A percentile compares a stretch with the other conserved stretches of the same genome.
phyloP scores from a whole-genome alignment of 78 protist species.

The Trichosphaerium sp. region DNA sequence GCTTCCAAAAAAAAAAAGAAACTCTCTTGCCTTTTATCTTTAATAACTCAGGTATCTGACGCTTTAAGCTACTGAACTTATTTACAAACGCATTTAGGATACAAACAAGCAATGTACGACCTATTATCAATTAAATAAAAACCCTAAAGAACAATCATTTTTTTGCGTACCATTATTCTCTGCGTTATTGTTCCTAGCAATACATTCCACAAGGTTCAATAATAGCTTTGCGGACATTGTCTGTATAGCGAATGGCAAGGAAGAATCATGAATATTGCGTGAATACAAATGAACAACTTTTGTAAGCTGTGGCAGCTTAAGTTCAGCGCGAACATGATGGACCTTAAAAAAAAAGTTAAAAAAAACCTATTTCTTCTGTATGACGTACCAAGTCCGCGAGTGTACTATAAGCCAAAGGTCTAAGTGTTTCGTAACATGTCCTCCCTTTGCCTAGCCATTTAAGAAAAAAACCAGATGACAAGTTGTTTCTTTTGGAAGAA shows the following conservation, averaged over 20 bases:
- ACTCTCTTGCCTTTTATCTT: not conserved
- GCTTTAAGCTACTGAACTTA: conserved; percentile 54
- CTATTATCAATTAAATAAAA: not conserved
- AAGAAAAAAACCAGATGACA: not conserved
- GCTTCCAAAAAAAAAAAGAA: too few species aligned
- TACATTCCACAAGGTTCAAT: conserved; percentile 69
- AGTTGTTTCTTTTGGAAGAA: not conserved
- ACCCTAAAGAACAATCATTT: not conserved
- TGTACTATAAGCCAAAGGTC: conserved; percentile 73
- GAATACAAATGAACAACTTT: conserved; percentile 59
- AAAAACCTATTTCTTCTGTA: too few species aligned
- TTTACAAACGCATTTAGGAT: conserved; percentile 54
- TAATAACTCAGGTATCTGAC: conserved; percentile 36
- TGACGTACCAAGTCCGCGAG: conserved; percentile 88
- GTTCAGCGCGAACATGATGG: conserved; percentile 60
- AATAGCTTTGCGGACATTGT: conserved; percentile 71
- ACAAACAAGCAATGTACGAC: conserved; percentile 46
- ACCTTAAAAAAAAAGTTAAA: too few species aligned
- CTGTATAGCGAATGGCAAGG: conserved; percentile 68
- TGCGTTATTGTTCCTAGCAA: conserved; percentile 30
- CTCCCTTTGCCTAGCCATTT: conserved; percentile 4
- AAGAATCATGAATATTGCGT: conserved; percentile 65
- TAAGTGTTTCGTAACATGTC: conserved; percentile 50
- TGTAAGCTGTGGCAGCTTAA: conserved; percentile 46
- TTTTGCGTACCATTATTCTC: not conserved